Base-by-base conservation (phyloP, 208 protist genomes). In the Acanthamoeba lugdunensis region DNA sequence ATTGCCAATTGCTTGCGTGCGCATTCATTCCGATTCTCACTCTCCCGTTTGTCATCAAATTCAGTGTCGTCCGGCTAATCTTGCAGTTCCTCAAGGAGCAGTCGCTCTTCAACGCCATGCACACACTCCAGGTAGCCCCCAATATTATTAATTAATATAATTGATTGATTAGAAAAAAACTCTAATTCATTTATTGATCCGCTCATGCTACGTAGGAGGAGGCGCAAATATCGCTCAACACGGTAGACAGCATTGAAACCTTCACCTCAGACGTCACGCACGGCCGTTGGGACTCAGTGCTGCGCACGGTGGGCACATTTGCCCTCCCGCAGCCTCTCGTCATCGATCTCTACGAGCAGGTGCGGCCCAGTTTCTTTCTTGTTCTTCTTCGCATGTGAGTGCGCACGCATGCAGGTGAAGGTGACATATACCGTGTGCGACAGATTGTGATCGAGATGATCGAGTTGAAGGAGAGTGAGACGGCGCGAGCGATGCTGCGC, bases 311-410 rank as follows among this genome's bases (percentile, higher is more conserved):
- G 54, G 63, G 69, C 54, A 82, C 81, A 6, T 81, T 94, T 28
- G 16, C 63, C 33, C 56, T 94, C 16, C 81, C 92, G 18, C 54
- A 67, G 56, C 30, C 71, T n/a, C 75, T 90, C 58, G n/a, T 94
- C n/a, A 81, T 94, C 58, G 92, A 94, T 58, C 48, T 94, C 16
- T 94, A 94, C 45, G 92, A 94, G 92, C 92, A 94, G 58, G 92
- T 94, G 25, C 79, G 30, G 61, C 41, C 41, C 41, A 48, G 41
- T 45, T 73, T 52, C 67, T 21, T 23, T 88, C 30, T 48, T 56
- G 0, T 89, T 82, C 90, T 30, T n/a, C 28, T 92, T n/a, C 90
- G 21, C 23, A 28, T 14, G n/a, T 13, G n/a, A 5, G 21, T 37
- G 33, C 37, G 37, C 69, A 75, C 13, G 63, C 33, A 21, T 92